Evolutionary conservation across 2,329 filamentous ascomycete species (phyloP), one percentile per base, ranked within the genome.

Genomic region (Talaromyces atroroseus): DNA sequence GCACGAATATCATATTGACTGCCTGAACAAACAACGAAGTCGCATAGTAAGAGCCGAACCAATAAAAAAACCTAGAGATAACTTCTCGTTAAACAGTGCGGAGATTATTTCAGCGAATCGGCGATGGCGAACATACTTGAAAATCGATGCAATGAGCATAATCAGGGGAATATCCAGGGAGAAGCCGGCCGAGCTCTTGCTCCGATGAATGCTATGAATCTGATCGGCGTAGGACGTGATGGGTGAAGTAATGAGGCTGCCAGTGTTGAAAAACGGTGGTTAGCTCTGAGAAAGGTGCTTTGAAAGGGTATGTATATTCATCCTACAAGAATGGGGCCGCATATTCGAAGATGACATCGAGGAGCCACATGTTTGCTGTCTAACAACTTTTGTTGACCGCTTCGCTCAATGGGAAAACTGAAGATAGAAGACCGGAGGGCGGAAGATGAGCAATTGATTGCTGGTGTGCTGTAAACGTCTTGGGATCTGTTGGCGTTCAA

Each of bases 221-320:
- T 87, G 84, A 69, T 87, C 84, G 59, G 82, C 79, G 73, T 87
- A 87, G 62, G 81, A 84, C 50, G 83, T 86, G 58, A 87, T 71
- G 8, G 84, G 84, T 7, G 83, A 85, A 8, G 82, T 78, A 52
- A 85, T 75, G 60, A 87, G 78, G 69, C 81, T 83, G 64, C 57
- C 12, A 42, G 8, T 44, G 21, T 40, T 8, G 10, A 10, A 44
- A 11, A 44, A 23, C 3, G 40, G n/a, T 44, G 40, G 40, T 44
- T 44, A 44, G 40, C 40, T 20, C 8, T 23, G 20, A 23, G 40
- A 44, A 44, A 5, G 12, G 7, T 44, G 20, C 23, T 18, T 20
- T 44, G 40, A 16, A 44, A 59, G 62, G 12, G 5, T 16, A 36
- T 40, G 40, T 8, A 29, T 29, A 29, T 50, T 10, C 21, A 24